Percentiles rank a stretch among this genome's conserved stretches.
phyloP scores from a whole-genome alignment of 1,139 yeast genomes.

The Scheffersomyces lignicola region DNA sequence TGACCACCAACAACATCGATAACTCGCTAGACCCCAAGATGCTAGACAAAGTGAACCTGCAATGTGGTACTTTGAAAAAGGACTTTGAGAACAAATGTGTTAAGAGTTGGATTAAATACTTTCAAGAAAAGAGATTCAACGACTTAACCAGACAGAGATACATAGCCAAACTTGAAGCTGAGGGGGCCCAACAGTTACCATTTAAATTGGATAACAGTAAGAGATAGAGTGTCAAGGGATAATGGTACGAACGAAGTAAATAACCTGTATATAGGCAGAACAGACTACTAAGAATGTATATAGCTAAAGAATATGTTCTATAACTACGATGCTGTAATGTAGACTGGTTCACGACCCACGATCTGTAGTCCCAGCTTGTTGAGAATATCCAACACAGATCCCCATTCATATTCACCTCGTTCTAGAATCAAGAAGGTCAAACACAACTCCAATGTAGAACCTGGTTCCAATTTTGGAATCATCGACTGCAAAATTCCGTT shows the following conservation, averaged over 20 bases:
- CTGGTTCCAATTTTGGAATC: constrained; percentile 39
- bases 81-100: constrained; percentile 44
- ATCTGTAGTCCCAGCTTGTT: constrained; percentile 20
- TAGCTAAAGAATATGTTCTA: too few relatives aligned
- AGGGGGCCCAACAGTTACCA: constrained; percentile 50
- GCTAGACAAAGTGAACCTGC: constrained; percentile 28
- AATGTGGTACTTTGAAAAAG: constrained; percentile 36
- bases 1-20: constrained; percentile 39
- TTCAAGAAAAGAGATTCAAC: constrained; percentile 48
- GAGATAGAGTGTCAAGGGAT: constrained; percentile 1
- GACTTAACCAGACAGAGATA: constrained; percentile 44
- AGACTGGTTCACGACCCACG: constrained; percentile 34
- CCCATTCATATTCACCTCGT: constrained; percentile 80
- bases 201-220: constrained; percentile 33
- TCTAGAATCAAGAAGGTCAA: constrained; percentile 64
- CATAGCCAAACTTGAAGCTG: constrained; percentile 44
- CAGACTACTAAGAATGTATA: neutral
- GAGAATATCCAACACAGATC: constrained; percentile 59
- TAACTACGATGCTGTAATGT: constrained; percentile 28
- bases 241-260: neutral
- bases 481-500: constrained; percentile 68
- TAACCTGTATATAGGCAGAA: constrained; percentile 1
- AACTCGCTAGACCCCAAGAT: constrained; percentile 45
- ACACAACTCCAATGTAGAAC: constrained; percentile 36
- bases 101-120: constrained; percentile 47